Base-by-base conservation (phyloP, 495 filamentous ascomycete species). In the Copromyces sp. region DNA sequence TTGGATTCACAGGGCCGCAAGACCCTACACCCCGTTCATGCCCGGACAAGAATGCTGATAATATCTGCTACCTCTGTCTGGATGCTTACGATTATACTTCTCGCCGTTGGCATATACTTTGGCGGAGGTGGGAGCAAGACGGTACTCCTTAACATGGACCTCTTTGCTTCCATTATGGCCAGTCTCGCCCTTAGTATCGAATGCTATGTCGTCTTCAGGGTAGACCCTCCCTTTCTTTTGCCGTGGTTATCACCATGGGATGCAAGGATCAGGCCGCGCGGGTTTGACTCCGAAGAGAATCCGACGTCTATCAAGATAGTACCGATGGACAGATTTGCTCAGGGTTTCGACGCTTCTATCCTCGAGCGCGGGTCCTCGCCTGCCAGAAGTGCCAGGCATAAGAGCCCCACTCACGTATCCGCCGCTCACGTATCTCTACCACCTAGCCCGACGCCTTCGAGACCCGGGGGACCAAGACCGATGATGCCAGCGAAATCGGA, bases 101-200 rank as follows among this genome's bases (percentile, higher is more conserved):
- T 75, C 29, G 59, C 75, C 2, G 71, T 75, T 11, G 73, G 44
- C 1, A 75, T 76, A 44, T 68, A 75, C 35, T 47, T 65, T 44
- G 37, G 53, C 39, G 40, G 69, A 37, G 68, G 70, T 3, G 70
- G 68, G 5, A 35, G 45, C 35, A 72, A 39, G 24, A 71, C 71
- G 3, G 71, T 61, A 0, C 45, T 39, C 20, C 40, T 76, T 8
- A 70, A 76, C 2, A 20, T 69, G 47, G 69, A 69, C 17, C 73
- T 76, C 16, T 74, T 76, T 42, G 73, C 71, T 29, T 76, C 71
- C 40, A 35, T 71, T 8, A 68, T 71, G 6, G 73, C 71, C 9
- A 14, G 71, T 11, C 40, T 76, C 1, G 59, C 47, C 44, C 71
- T 70, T 41, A 16, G 59, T 35, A 14, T 71, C 16, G 32, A 71